These are phyloP conservation scores for Diplogelasinospora grovesii DNA, from an alignment of 495 filamentous ascomycete genomes.

Conservation along the genomic window DNA sequence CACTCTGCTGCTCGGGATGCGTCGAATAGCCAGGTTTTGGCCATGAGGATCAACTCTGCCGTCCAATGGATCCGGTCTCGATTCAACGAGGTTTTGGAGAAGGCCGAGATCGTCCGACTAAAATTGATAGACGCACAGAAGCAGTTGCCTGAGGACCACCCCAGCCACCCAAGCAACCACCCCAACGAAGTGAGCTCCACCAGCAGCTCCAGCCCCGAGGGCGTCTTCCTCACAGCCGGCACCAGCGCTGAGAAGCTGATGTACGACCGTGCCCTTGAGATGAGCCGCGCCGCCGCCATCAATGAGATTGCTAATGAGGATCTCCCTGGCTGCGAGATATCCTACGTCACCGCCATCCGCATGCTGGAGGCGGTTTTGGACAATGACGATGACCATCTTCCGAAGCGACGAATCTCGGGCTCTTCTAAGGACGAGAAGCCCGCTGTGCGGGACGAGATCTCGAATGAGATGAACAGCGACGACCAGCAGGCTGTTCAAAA, in stretches of 20 bases:
- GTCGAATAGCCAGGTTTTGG: conserved; percentile 46
- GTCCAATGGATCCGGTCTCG: conserved; percentile 91
- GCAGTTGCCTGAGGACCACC: conserved; percentile 75
- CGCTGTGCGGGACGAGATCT: conserved; percentile 35
- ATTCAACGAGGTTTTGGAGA: conserved; percentile 95
- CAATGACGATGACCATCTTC: conserved; percentile 64
- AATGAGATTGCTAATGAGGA: conserved; percentile 92
- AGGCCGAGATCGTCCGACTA: conserved; percentile 82
- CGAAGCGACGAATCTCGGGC: conserved; percentile 31
- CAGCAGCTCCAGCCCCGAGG: conserved; percentile 51
- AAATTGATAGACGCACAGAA: conserved; percentile 84
- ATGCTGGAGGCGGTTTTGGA: conserved; percentile 95
- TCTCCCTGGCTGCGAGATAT: conserved; percentile 81
- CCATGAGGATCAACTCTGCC: conserved; percentile 76
- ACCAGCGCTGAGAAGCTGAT: conserved; percentile 94
- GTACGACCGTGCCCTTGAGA: conserved; percentile 95
- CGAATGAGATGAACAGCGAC: conserved; percentile 59
- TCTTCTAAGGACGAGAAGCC: conserved; percentile 37
- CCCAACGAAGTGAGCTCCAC: conserved; percentile 37
- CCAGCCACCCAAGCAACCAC: conserved; percentile 76
- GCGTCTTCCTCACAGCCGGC: conserved; percentile 54
- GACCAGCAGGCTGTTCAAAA: conserved; percentile 68
- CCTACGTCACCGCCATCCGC: conserved; percentile 81
- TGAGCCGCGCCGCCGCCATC: conserved; percentile 90
- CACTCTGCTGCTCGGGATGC: conserved; percentile 38